These are phyloP conservation scores for Nakazawaea ernobii DNA, from an alignment of 805 yeast genomes.

Conservation along the genomic window DNA sequence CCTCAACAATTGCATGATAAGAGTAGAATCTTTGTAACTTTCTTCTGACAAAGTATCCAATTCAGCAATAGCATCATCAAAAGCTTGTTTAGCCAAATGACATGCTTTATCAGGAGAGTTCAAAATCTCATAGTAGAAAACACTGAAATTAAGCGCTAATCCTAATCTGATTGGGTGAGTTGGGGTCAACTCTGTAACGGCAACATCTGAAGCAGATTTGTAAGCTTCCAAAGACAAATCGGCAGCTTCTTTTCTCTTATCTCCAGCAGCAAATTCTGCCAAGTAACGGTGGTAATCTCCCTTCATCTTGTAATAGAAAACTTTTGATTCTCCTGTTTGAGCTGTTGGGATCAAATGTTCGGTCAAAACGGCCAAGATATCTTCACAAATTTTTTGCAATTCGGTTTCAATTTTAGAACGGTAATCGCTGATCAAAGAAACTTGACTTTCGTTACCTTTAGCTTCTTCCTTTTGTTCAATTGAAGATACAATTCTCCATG, in stretches of 20 bases:
- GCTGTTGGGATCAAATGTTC: constrained; percentile 91
- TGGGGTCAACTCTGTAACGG: constrained; percentile 94
- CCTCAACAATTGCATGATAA: constrained; percentile 97
- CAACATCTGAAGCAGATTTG: constrained; percentile 94
- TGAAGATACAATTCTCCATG: constrained; percentile 98
- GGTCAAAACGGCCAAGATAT: constrained; percentile 81
- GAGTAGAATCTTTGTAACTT: constrained; percentile 96
- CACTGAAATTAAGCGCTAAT: constrained; percentile 95
- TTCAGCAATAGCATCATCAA: constrained; percentile 98
- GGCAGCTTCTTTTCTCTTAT: constrained; percentile 89
- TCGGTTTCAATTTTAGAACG: constrained; percentile 93
- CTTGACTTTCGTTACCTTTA: constrained; percentile 91
- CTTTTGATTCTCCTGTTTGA: constrained; percentile 95
- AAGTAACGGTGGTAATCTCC: constrained; percentile 99
- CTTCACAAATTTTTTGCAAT: constrained; percentile 89
- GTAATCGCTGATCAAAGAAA: constrained; percentile 83
- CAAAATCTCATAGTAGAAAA: constrained; percentile 95
- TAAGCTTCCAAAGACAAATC: constrained; percentile 90
- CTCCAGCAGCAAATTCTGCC: constrained; percentile 93
- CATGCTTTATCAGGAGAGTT: constrained; percentile 99
- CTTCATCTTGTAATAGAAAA: constrained; percentile 97
- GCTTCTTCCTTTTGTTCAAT: constrained; percentile 98
- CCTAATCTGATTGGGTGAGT: constrained; percentile 99
- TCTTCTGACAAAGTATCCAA: constrained; percentile 96
- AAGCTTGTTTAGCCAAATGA: constrained; percentile 97